These are phyloP conservation scores for Phytophthora megakarya DNA, from an alignment of 352 stramenopile genomes.

Conservation along the genomic window DNA sequence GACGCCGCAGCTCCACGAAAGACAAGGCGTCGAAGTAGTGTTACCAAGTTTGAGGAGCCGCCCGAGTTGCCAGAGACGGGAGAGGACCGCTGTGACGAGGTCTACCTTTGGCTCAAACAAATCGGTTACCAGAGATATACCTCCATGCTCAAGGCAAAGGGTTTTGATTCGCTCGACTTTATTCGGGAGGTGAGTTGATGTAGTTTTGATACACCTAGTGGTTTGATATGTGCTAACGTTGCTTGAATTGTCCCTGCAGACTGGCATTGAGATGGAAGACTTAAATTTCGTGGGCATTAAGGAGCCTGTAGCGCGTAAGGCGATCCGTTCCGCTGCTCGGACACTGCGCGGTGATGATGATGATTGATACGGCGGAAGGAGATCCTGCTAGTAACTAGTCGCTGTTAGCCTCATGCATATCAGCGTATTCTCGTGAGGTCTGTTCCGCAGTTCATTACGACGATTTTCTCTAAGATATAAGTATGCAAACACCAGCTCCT, in stretches of 20 bases:
- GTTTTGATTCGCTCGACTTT: constrained; percentile 79
- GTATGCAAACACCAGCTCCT: constrained; percentile 27
- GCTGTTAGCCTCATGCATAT: constrained; percentile 27
- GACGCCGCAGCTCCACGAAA: constrained; percentile 30
- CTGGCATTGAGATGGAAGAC: constrained; percentile 84
- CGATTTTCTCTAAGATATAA: constrained; percentile 41
- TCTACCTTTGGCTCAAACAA: constrained; percentile 75
- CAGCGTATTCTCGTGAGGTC: constrained; percentile 28
- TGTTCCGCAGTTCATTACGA: constrained; percentile 23
- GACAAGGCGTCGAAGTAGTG: constrained; percentile 33
- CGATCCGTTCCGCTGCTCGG: constrained; percentile 64
- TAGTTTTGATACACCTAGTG: background rate
- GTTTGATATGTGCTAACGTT: constrained; percentile 10
- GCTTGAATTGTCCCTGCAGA: constrained; percentile 45
- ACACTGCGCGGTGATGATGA: constrained; percentile 55
- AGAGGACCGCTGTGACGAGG: constrained; percentile 64
- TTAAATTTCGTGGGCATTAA: constrained; percentile 88
- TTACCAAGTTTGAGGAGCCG: constrained; percentile 36
- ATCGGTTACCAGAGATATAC: constrained; percentile 65
- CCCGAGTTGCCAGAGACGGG: constrained; percentile 40
- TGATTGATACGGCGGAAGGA: constrained; percentile 27
- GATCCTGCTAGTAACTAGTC: constrained; percentile 20
- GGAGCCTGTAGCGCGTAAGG: constrained; percentile 58
- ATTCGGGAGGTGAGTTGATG: constrained; percentile 77
- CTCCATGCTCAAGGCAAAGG: constrained; percentile 75